phyloP scores from a whole-genome alignment of 225 moss, liverwort and hornwort genomes.

The Pseudisothecium myosuroides region DNA sequence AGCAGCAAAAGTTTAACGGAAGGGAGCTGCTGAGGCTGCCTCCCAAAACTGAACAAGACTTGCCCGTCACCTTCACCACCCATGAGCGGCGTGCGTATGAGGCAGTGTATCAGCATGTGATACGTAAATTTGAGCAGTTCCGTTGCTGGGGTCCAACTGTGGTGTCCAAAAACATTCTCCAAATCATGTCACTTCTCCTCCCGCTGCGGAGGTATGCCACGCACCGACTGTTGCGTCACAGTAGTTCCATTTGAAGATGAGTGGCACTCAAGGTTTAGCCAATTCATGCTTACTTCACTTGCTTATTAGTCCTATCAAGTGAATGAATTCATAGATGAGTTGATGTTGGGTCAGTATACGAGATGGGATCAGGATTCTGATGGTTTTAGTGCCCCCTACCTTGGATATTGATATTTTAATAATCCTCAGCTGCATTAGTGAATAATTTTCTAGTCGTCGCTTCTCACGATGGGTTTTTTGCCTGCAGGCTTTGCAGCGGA shows the following conservation, averaged over 20 bases:
- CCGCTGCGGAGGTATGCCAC: slow-evolving; percentile 82
- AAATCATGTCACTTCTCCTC: slow-evolving; percentile 99
- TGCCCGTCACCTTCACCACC: slow-evolving; percentile 81
- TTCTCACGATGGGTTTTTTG: background rate
- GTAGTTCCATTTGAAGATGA: background rate
- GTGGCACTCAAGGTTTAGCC: background rate
- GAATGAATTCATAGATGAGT: background rate
- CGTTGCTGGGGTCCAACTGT: slow-evolving; percentile 99
- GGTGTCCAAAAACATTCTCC: slow-evolving; percentile 99
- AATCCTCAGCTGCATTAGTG: background rate
- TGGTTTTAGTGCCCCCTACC: background rate
- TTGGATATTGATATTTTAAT: background rate
- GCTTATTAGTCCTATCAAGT: background rate
- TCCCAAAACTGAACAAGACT: slow-evolving; percentile 98
- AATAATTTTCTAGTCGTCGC: background rate
- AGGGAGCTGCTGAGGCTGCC: slow-evolving; percentile 97
- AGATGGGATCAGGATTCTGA: background rate
- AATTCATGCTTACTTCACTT: background rate
- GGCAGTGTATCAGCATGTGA: slow-evolving; percentile 94
- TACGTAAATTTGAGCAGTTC: slow-evolving; percentile 98
- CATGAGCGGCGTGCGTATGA: slow-evolving; percentile 94
- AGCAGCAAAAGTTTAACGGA: slow-evolving; percentile 99
- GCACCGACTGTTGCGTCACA: background rate
- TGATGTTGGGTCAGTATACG: background rate
- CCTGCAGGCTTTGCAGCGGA: slow-evolving; percentile 91